Percentiles rank a stretch among this genome's conserved stretches.
Conservation (phyloP, 495 filamentous ascomycete species). For the Clavariopsis aquatica region DNA sequence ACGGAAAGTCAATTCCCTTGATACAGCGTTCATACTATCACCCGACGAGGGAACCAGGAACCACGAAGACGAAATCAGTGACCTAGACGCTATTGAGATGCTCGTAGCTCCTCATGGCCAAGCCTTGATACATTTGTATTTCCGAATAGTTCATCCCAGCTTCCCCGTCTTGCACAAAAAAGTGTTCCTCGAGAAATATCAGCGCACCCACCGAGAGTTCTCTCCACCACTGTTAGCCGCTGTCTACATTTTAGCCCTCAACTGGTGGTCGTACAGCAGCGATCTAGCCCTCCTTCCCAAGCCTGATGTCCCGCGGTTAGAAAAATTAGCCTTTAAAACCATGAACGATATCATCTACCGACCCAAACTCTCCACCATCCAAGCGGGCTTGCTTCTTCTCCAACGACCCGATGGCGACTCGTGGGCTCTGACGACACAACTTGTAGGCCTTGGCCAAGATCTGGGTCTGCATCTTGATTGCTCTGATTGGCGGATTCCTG, state of each 20-base stretch:
- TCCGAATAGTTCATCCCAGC: slow-evolving; percentile 78
- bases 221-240: slow-evolving; percentile 81
- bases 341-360: slow-evolving; percentile 74
- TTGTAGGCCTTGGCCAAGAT: slow-evolving; percentile 73
- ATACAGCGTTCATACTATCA: slow-evolving; percentile 72
- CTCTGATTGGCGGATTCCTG: slow-evolving; percentile 75
- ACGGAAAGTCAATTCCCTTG: slow-evolving; percentile 71
- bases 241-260: slow-evolving; percentile 82
- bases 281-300: slow-evolving; percentile 63
- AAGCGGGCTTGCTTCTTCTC: slow-evolving; percentile 81
- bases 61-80: slow-evolving; percentile 58
- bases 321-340: slow-evolving; percentile 69
- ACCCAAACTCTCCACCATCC: slow-evolving; percentile 86
- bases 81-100: slow-evolving; percentile 76
- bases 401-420: slow-evolving; percentile 81
- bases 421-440: slow-evolving; percentile 78
- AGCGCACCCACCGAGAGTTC: slow-evolving; percentile 70
- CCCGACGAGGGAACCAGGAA: slow-evolving; percentile 62
- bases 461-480: slow-evolving; percentile 81
- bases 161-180: slow-evolving; percentile 85
- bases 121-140: slow-evolving; percentile 78
- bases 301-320: slow-evolving; percentile 71
- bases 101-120: slow-evolving; percentile 77
- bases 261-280: slow-evolving; percentile 78
- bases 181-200: slow-evolving; percentile 81